phyloP scores from a whole-genome alignment of 768 basidiomycete species.

The Pleurotus platypus region DNA sequence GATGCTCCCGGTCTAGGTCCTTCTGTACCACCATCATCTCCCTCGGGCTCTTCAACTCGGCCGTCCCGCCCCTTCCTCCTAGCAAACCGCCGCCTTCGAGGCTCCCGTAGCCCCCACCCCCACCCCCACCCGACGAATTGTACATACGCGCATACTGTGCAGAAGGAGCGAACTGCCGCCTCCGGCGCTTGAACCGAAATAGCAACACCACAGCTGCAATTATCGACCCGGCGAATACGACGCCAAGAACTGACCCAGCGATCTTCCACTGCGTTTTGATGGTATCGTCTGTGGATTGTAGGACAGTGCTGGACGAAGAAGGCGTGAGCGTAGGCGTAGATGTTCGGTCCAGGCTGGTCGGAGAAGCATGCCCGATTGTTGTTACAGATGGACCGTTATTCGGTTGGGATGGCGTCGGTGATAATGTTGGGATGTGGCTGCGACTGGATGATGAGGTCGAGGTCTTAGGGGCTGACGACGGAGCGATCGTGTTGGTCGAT shows the following conservation, averaged over 20 bases:
- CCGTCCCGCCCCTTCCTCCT: not conserved
- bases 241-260: constrained; percentile 2
- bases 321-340: too few relatives aligned
- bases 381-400: too few relatives aligned
- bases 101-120: not conserved
- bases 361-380: too few relatives aligned
- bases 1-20: not conserved
- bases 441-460: too few relatives aligned
- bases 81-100: not conserved
- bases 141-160: not conserved
- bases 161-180: not conserved
- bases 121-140: not conserved
- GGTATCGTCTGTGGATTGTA: not conserved
- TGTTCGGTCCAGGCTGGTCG: too few relatives aligned
- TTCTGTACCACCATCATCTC: too few relatives aligned
- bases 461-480: too few relatives aligned
- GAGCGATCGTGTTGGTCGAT: too few relatives aligned
- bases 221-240: not conserved
- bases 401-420: too few relatives aligned
- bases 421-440: too few relatives aligned
- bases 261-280: constrained; percentile 3
- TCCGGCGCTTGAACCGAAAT: not conserved
- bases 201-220: not conserved
- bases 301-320: too few relatives aligned
- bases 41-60: too few relatives aligned